Conservation (phyloP, 805 yeast species). For the Candida sithepensis region DNA sequence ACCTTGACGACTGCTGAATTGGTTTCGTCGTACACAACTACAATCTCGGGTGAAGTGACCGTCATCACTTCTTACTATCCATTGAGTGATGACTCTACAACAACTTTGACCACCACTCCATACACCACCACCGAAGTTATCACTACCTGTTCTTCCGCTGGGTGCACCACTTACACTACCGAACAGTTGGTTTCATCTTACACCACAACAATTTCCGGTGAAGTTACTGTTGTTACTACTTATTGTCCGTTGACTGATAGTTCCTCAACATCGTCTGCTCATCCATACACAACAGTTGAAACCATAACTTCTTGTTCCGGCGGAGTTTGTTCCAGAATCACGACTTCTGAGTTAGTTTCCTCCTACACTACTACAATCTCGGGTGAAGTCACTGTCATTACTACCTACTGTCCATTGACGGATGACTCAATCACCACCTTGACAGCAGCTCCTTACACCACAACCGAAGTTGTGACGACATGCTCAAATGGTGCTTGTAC, state of each 20-base stretch:
- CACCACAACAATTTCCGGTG: constrained; percentile 21
- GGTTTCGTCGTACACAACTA: constrained; percentile 22
- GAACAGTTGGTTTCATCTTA: constrained; percentile 22
- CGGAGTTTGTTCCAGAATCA: constrained; percentile 14
- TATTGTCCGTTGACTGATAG: constrained; percentile 12
- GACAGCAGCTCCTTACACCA: constrained; percentile 1
- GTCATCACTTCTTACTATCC: constrained; percentile 20
- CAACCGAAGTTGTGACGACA: constrained; percentile 13
- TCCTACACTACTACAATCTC: constrained; percentile 22
- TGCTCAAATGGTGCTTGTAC: constrained; percentile 9
- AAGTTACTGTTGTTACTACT: constrained; percentile 21
- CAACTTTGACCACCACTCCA: constrained; percentile 7
- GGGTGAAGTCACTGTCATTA: constrained; percentile 19
- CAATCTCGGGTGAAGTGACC: constrained; percentile 15
- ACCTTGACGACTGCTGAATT: constrained; percentile 15
- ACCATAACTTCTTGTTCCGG: constrained; percentile 21
- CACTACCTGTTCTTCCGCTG: constrained; percentile 18
- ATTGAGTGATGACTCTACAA: constrained; percentile 7
- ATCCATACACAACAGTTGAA: constrained; percentile 9
- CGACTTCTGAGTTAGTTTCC: constrained; percentile 17
- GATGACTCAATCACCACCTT: constrained; percentile 5
- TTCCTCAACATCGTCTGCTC: too few species aligned
- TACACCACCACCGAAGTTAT: constrained; percentile 13
- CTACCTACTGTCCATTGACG: constrained; percentile 17
- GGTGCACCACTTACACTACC: constrained; percentile 15